Base-by-base conservation (phyloP, 1,284 basidiomycete genomes). In the Fomes fomentarius region DNA sequence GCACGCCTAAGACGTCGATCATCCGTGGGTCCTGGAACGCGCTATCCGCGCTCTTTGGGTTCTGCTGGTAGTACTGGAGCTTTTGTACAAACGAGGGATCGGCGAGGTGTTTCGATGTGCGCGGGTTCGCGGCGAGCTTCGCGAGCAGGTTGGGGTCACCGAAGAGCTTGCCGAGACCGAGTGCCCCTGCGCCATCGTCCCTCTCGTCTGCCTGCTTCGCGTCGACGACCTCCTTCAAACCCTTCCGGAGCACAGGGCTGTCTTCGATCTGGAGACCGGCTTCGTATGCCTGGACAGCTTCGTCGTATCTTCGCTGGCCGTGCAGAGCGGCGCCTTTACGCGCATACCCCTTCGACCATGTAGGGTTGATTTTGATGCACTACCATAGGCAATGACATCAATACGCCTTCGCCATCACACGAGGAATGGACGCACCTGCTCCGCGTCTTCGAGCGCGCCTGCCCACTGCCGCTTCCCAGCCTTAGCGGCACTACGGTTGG, bases 271-370 rank as follows among this genome's bases (percentile, higher is more conserved):
- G 84, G 41, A 97, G 77, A 40, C 95, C 95, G 24, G 77, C 76
- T 68, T 96, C 82, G 71, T 93, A 95, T 7, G 87, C 84, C 26
- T 79, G 79, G 60, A 97, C 89, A 7, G 94, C 94, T 15, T 96
- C 93, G 54, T 89, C 88, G 68, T 84, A 96, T 70, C 80, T 78
- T 55, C 81, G 80, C 34, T 85, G 78, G 31, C 96, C 96, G 68
- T 98, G 96, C 42, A 98, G 76, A n/a, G 96, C 96, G 33, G 94
- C 94, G 50, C 96, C 96, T 69, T 96, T 96, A 53, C 96, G 85
- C 17, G 89, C 89, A 74, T 91, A 95, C 2, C 95, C 95, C 72
- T 98, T 98, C 38, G 89, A 80, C 88, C 96, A 98, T 4, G 82
- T 76, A 4, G 93, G 85, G 66, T 91, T 92, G 59, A 91, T 76